These are phyloP conservation scores for Corylus heterophylla DNA, from an alignment of 306 rosid genomes.

Conservation along the genomic window DNA sequence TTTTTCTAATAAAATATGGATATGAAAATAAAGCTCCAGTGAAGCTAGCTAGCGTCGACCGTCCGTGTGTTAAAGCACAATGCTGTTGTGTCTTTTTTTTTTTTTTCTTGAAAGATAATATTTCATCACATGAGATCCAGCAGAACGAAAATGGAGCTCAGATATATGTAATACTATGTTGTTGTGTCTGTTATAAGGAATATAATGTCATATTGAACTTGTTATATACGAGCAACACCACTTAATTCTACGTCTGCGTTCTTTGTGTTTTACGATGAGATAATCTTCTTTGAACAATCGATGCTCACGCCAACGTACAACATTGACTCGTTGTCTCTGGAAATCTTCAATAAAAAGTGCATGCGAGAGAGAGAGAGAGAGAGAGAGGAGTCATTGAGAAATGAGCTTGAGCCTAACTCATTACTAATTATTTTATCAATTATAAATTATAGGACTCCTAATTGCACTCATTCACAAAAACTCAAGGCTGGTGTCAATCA, in stretches of 20 bases:
- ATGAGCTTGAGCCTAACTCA: no score
- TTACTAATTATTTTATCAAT: no score
- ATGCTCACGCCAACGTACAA: not conserved
- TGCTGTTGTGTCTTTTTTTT: no score
- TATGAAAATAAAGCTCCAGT: not conserved
- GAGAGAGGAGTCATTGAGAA: no score
- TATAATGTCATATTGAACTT: not conserved
- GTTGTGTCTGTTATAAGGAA: not conserved
- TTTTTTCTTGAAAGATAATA: no score
- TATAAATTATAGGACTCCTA: no score
- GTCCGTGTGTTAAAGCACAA: conserved; percentile 4
- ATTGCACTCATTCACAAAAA: no score
- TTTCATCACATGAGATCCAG: no score
- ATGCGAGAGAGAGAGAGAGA: not conserved
- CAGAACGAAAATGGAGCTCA: no score
- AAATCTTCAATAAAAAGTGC: not conserved
- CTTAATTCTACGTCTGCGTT: not conserved
- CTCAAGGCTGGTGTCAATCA: no score
- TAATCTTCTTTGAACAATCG: not conserved
- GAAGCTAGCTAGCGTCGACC: not conserved
- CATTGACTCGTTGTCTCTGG: not conserved
- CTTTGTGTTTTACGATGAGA: not conserved
- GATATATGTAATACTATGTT: no score
- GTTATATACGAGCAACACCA: not conserved
- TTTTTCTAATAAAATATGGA: not conserved